phyloP scores from a whole-genome alignment of 805 yeast species.

The Candida insectorum region DNA sequence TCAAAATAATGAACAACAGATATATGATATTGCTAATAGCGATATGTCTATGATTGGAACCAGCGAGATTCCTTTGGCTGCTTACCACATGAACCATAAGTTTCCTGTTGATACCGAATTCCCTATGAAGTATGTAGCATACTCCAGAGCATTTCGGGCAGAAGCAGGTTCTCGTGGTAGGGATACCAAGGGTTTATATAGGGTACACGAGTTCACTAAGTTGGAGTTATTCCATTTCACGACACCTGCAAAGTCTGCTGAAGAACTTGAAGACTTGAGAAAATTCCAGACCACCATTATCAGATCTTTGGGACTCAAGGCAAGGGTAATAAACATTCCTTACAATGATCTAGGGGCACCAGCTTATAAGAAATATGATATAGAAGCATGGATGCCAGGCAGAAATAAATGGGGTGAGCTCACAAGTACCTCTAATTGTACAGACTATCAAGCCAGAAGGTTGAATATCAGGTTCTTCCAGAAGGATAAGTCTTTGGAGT shows the following conservation, averaged over 20 bases:
- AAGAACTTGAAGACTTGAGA: conserved; percentile 57
- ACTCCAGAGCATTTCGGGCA: conserved; percentile 85
- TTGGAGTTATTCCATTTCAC: conserved; percentile 87
- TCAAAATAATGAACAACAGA: conserved; percentile 79
- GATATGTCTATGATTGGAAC: conserved; percentile 81
- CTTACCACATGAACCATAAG: conserved; percentile 54
- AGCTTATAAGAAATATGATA: conserved; percentile 85
- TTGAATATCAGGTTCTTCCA: conserved; percentile 59
- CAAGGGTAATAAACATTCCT: conserved; percentile 86
- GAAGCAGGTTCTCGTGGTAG: conserved; percentile 97
- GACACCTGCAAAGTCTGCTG: conserved; percentile 40
- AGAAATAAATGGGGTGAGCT: conserved; percentile 91
- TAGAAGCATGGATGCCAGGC: conserved; percentile 99
- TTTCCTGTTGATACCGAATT: conserved; percentile 32
- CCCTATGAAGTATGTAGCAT: conserved; percentile 69
- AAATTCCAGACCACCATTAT: conserved; percentile 65
- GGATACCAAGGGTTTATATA: conserved; percentile 85
- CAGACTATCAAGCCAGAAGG: conserved; percentile 86
- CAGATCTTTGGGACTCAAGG: conserved; percentile 65
- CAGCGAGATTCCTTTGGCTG: conserved; percentile 93
- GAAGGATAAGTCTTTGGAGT: conserved; percentile 34
- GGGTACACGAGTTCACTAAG: conserved; percentile 96
- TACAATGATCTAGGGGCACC: conserved; percentile 90
- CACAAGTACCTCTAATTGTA: conserved; percentile 86
- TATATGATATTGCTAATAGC: conserved; percentile 58